Evolutionary conservation across 2,329 filamentous ascomycete species (phyloP).

Genomic region (Hypocreales sp.): DNA sequence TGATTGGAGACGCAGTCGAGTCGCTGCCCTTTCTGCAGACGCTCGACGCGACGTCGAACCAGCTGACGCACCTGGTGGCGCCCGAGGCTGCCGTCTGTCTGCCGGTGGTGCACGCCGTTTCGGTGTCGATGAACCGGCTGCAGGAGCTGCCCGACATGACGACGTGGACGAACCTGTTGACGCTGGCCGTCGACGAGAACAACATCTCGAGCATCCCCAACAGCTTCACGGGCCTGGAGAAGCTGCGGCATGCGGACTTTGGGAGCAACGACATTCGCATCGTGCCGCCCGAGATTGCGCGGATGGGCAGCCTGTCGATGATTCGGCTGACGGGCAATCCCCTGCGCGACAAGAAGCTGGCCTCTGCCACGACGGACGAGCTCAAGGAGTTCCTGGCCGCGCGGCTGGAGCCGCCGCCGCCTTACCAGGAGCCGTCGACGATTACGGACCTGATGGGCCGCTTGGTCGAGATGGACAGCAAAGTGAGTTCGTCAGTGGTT

Average conservation of each 20-base stretch:
- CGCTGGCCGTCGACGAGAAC: constrained; percentile 69
- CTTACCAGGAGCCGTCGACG: constrained; percentile 18
- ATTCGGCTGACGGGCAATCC: constrained; percentile 81
- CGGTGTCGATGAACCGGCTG: constrained; percentile 69
- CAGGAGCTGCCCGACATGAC: constrained; percentile 56
- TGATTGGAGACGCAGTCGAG: constrained; percentile 49
- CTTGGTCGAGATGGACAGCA: constrained; percentile 17
- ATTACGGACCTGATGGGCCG: constrained; percentile 7
- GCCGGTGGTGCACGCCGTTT: constrained; percentile 58
- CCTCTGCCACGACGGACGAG: constrained; percentile 65
- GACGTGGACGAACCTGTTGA: constrained; percentile 59
- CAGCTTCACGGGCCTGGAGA: constrained; percentile 53
- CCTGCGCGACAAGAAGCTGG: constrained; percentile 71
- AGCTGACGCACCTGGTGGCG: constrained; percentile 40
- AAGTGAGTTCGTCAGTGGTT: constrained; percentile 1
- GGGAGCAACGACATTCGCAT: constrained; percentile 69
- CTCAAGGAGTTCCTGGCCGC: constrained; percentile 59
- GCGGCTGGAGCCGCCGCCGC: constrained; percentile 44
- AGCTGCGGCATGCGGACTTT: constrained; percentile 65
- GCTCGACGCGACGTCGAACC: constrained; percentile 66
- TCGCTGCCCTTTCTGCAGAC: constrained; percentile 51
- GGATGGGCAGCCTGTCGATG: constrained; percentile 63
- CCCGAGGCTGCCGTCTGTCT: constrained; percentile 35
- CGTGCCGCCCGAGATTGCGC: constrained; percentile 60
- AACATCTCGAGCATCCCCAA: constrained; percentile 59